Percentiles rank a stretch among this genome's conserved stretches.
These are phyloP conservation scores for Coccomyxa sp. DNA, from an alignment of 139 green algal genomes.

Conservation along the genomic window DNA sequence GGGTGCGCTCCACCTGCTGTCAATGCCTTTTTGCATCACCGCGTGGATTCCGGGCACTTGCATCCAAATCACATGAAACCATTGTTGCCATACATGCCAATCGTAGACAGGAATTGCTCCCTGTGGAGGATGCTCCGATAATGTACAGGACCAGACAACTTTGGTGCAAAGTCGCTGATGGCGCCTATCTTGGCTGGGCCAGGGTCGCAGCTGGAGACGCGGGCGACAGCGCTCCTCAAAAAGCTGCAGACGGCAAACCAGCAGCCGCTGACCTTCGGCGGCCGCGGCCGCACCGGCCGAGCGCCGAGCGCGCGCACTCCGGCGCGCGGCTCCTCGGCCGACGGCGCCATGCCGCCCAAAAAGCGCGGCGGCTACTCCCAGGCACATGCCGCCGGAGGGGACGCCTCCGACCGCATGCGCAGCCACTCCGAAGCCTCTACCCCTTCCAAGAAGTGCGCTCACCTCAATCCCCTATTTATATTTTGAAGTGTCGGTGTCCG, in stretches of 20 bases:
- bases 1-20: neutral
- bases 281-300: neutral
- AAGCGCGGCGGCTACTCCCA: neutral
- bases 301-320: slow-evolving; percentile 2
- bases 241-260: slow-evolving; percentile 48
- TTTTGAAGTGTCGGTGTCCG: neutral
- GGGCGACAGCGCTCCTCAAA: slow-evolving; percentile 70
- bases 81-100: too few relatives aligned
- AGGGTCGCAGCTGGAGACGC: slow-evolving; percentile 84
- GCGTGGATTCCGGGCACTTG: too few relatives aligned
- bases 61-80: too few relatives aligned
- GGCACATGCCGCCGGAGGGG: neutral
- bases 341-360: neutral
- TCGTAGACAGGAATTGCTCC: too few relatives aligned
- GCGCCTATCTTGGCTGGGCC: slow-evolving; percentile 12
- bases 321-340: neutral
- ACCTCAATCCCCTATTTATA: neutral
- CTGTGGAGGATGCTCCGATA: too few relatives aligned
- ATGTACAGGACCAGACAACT: neutral
- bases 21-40: neutral
- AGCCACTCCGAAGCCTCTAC: neutral
- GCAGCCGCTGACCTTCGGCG: neutral
- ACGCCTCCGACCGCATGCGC: neutral
- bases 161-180: neutral
- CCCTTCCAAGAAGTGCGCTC: neutral